phyloP scores from a whole-genome alignment of 129 eudicot species.

The Flaveria sonorensis region DNA sequence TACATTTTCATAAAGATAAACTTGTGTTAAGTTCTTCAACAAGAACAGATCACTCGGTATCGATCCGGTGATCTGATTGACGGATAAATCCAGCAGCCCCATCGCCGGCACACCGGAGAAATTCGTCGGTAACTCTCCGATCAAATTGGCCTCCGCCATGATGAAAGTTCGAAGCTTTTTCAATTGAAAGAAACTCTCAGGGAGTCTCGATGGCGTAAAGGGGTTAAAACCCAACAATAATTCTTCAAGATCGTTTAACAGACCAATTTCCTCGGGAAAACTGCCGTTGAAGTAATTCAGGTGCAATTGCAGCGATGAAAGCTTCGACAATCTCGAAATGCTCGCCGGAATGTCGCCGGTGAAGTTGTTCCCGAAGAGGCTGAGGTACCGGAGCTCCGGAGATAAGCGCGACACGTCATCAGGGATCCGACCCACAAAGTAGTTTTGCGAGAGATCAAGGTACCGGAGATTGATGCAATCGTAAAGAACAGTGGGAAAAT shows the following conservation, averaged over 20 bases:
- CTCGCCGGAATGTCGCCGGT: constrained; percentile 66
- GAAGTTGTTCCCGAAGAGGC: constrained; percentile 55
- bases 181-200: constrained; percentile 43
- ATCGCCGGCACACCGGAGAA: constrained; percentile 50
- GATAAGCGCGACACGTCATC: constrained; percentile 50
- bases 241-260: constrained; percentile 50
- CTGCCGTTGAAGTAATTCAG: constrained; percentile 49
- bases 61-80: constrained; percentile 47
- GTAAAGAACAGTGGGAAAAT: constrained; percentile 56
- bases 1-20: constrained; percentile 56
- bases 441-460: constrained; percentile 63
- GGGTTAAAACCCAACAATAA: constrained; percentile 34
- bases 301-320: constrained; percentile 39
- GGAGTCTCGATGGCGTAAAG: constrained; percentile 51
- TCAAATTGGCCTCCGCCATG: constrained; percentile 55
- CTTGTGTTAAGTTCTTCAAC: constrained; percentile 48
- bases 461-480: constrained; percentile 55
- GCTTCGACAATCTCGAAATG: constrained; percentile 47
- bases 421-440: constrained; percentile 57
- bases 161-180: constrained; percentile 42
- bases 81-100: constrained; percentile 54
- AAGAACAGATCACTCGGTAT: constrained; percentile 60
- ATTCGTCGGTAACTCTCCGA: constrained; percentile 61
- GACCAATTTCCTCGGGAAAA: constrained; percentile 61
- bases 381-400: constrained; percentile 36